Evolutionary conservation across 169 alveolate species (phyloP).

Genomic region (Plasmodium sp.): DNA sequence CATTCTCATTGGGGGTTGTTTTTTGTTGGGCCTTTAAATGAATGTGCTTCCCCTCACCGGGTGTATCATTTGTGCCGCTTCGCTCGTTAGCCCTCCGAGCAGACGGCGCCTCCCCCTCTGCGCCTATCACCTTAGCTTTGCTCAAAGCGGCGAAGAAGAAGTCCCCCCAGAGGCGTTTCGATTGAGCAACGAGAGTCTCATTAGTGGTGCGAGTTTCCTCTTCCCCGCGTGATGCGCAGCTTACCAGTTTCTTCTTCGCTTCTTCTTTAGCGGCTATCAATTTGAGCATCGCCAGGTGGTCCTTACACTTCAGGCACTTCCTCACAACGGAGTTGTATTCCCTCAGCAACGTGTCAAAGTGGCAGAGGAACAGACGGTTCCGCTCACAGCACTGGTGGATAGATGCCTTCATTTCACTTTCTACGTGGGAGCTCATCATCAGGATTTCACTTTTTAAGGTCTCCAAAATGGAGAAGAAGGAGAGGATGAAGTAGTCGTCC

Average conservation of each 20-base stretch:
- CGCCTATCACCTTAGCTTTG: constrained; percentile 20
- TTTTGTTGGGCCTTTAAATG: not conserved
- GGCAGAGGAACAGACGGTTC: not conserved
- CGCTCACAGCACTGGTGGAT: not conserved
- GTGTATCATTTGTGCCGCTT: not conserved
- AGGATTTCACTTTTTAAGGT: constrained; percentile 10
- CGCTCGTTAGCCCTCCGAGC: not conserved
- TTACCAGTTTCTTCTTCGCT: not conserved
- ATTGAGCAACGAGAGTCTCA: not conserved
- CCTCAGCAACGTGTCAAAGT: not conserved
- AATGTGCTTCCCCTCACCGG: not conserved
- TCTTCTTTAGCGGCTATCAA: not conserved
- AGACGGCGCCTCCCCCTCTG: not conserved
- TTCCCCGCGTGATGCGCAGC: not conserved
- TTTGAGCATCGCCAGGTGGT: not conserved
- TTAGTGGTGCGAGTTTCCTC: not conserved
- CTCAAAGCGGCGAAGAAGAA: constrained; percentile 22
- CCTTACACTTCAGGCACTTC: constrained; percentile 35
- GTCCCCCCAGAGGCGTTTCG: not conserved
- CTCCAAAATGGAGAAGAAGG: constrained; percentile 36
- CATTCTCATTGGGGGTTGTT: constrained; percentile 1
- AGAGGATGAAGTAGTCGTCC: constrained; percentile 36
- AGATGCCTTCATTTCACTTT: not conserved
- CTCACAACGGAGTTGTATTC: constrained; percentile 18
- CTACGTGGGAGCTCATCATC: not conserved